Conservation (phyloP, 805 yeast genomes). For the Metschnikowia shivogae region DNA sequence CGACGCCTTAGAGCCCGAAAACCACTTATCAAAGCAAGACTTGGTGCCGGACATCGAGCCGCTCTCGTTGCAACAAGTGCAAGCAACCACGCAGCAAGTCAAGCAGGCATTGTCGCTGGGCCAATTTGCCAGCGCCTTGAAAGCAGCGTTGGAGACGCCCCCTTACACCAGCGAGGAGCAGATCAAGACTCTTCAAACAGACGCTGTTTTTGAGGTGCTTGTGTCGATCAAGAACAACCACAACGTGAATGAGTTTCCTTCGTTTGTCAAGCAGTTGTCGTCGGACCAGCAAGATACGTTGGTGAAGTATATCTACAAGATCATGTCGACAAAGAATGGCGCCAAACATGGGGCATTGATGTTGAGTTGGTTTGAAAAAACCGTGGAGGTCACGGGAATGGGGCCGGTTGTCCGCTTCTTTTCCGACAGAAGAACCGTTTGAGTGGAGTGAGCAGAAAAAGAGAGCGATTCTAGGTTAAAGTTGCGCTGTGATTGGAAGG, state of each 20-base stretch:
- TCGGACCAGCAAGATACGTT: constrained; percentile 70
- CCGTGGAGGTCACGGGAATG: constrained; percentile 77
- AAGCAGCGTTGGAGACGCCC: constrained; percentile 60
- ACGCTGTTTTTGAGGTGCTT: constrained; percentile 64
- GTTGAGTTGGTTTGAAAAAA: constrained; percentile 89
- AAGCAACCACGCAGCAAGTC: constrained; percentile 50
- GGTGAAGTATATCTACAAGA: constrained; percentile 79
- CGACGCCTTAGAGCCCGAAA: constrained; percentile 85
- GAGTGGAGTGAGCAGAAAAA: constrained; percentile 4
- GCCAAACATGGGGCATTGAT: constrained; percentile 83
- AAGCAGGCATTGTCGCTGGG: constrained; percentile 69
- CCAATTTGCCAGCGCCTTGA: constrained; percentile 62
- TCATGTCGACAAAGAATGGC: constrained; percentile 73
- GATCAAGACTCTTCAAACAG: constrained; percentile 44
- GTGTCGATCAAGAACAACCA: constrained; percentile 47
- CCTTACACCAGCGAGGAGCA: constrained; percentile 75
- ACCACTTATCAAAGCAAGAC: constrained; percentile 59
- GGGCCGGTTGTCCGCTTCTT: constrained; percentile 85
- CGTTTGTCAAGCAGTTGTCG: constrained; percentile 54
- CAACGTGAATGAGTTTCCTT: constrained; percentile 62
- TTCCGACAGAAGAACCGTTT: constrained; percentile 80
- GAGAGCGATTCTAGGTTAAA: neutral
- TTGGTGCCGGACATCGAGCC: constrained; percentile 51
- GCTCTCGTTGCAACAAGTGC: constrained; percentile 47
- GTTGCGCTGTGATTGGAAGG: too few species aligned